Conservation (phyloP, 441 rosid species). For the Arabidopsis hybrid region DNA sequence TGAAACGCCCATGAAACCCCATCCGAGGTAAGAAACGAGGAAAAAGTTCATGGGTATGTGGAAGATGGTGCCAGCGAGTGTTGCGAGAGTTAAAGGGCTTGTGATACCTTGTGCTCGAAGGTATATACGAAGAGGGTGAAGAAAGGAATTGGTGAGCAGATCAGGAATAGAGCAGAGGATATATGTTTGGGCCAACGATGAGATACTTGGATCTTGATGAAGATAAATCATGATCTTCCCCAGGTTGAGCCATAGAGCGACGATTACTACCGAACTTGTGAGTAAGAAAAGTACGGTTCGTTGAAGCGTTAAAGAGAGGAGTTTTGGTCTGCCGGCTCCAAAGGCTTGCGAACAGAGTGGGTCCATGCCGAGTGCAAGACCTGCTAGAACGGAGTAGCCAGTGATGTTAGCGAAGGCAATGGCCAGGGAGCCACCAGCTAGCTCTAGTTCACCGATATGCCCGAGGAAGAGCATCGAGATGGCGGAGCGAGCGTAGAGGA, state of each 20-base stretch:
- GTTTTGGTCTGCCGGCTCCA: constrained; percentile 83
- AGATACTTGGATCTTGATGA: constrained; percentile 73
- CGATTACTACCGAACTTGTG: constrained; percentile 65
- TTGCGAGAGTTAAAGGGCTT: constrained; percentile 74
- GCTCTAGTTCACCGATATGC: constrained; percentile 77
- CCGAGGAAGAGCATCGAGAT: constrained; percentile 95
- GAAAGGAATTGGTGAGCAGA: constrained; percentile 72
- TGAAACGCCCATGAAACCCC: constrained; percentile 83
- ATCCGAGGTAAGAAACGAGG: constrained; percentile 61
- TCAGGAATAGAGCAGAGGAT: constrained; percentile 89
- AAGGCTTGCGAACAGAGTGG: constrained; percentile 96
- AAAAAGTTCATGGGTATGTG: constrained; percentile 71
- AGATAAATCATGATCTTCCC: constrained; percentile 64
- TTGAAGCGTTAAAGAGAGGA: constrained; percentile 83
- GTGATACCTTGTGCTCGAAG: constrained; percentile 96
- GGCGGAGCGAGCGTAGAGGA: constrained; percentile 85
- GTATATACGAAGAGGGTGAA: constrained; percentile 97
- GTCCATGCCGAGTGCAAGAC: constrained; percentile 92
- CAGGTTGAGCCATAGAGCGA: constrained; percentile 77
- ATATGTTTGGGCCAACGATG: constrained; percentile 68
- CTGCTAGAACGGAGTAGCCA: constrained; percentile 93
- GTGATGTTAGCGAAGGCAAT: constrained; percentile 94
- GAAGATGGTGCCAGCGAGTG: constrained; percentile 67
- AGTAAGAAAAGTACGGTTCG: constrained; percentile 81
- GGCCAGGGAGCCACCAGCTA: constrained; percentile 93